Percentiles rank a stretch among this genome's conserved stretches.
Conservation (phyloP, 441 rosid genomes). For the Bocquillonia castaneifolia region DNA sequence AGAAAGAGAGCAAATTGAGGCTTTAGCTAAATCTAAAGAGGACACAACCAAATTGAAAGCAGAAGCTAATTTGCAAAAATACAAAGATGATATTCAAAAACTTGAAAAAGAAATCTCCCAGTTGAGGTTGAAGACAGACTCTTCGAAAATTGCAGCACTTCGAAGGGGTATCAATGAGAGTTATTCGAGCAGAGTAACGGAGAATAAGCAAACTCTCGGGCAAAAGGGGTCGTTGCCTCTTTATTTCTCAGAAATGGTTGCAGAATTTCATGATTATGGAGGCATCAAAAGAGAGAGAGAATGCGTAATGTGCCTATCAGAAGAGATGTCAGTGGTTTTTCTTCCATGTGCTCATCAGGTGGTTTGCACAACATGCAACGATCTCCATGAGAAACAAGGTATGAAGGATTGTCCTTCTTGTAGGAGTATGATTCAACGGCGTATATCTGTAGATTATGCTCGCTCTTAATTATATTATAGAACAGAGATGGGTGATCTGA, state of each 20-base stretch:
- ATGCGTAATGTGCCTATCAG: conserved; percentile 98
- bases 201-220: conserved; percentile 18
- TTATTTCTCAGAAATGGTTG: conserved; percentile 27
- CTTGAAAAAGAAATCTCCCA: conserved; percentile 74
- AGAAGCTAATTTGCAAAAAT: conserved; percentile 52
- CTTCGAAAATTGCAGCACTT: conserved; percentile 76
- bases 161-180: conserved; percentile 69
- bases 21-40: conserved; percentile 56
- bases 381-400: conserved; percentile 87
- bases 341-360: conserved; percentile 94
- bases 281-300: conserved; percentile 86
- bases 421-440: conserved; percentile 64
- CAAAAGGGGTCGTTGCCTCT: conserved; percentile 30
- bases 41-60: conserved; percentile 57
- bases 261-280: conserved; percentile 33
- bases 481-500: conserved; percentile 28
- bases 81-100: conserved; percentile 59
- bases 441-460: conserved; percentile 60
- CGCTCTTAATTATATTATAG: conserved; percentile 31
- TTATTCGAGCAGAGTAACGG: conserved; percentile 40
- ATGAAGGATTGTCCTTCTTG: conserved; percentile 98
- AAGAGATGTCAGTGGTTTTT: conserved; percentile 84
- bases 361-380: conserved; percentile 74
- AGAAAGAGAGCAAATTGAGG: conserved; percentile 65
- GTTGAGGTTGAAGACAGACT: conserved; percentile 67